Evolutionary conservation across 2,329 filamentous ascomycete species (phyloP), one percentile per base, ranked within the genome.

Genomic region (Neoarthrinium moseri): DNA sequence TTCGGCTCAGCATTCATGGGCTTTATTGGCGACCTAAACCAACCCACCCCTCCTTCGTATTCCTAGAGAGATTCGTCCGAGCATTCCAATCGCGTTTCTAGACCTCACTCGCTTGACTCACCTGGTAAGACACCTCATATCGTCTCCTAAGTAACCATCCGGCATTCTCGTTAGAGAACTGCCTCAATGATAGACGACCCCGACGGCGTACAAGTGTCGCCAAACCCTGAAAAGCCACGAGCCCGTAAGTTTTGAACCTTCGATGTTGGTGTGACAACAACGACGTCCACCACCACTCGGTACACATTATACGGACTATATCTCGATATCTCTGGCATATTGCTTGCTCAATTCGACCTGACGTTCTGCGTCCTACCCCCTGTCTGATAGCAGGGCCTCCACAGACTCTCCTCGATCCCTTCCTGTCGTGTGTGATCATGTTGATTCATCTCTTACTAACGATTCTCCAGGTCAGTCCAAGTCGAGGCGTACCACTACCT

Each of bases 401-500:
- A 12, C 15, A 35, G 22, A 17, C n/a, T 20, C 20, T 35, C 30
- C 37, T 21, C 34, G 12, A 17, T 13, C 24, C 36, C 8, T 23
- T 43, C 20, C 20, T 20, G 23, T 34, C 8, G 10, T 26, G 5
- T 27, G 26, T 43, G 23, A 44, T 35, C 17, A 62, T 63, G 58
- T 47, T 56, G 45, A 41, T 56, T 26, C 51, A 52, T 38, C 49
- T 54, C 47, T 42, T 57, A 46, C 60, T 64, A 48, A 64, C 54
- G 13, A 49, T 60, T 36, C 32, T 59, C 26, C 59, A 63, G 59
- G 46, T 55, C 37, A 47, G 46, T 48, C 47, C 48, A 34, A 48
- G 53, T 34, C 39, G 47, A 26, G 44, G 56, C 21, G 43, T 54
- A 32, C 57, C 55, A 7, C 20, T 57, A 33, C 27, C 49, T 18